Conservation (phyloP, 495 filamentous ascomycete genomes). For the Pseudevernia furfuracea region DNA sequence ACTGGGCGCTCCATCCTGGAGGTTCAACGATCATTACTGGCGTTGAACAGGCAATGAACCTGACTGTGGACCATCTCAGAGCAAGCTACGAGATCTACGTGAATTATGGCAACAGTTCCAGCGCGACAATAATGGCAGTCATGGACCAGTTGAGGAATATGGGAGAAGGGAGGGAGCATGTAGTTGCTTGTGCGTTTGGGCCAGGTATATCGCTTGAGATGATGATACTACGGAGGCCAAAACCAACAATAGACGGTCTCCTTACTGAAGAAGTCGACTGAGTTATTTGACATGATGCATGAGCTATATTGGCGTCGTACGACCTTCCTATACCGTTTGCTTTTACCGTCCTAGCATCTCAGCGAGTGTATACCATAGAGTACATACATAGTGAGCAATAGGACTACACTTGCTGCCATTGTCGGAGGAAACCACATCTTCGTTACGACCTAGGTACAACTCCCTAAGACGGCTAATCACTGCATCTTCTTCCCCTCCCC, state of each 20-base stretch:
- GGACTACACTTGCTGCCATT: neutral
- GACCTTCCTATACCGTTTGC: neutral
- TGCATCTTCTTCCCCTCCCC: slow-evolving; percentile 5
- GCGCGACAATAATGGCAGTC: slow-evolving; percentile 54
- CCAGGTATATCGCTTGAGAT: slow-evolving; percentile 59
- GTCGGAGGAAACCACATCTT: neutral
- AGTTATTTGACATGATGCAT: neutral
- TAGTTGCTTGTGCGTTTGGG: slow-evolving; percentile 59
- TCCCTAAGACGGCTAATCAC: neutral
- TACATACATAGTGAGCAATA: neutral
- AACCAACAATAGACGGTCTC: slow-evolving; percentile 12
- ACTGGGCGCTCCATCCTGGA: slow-evolving; percentile 65
- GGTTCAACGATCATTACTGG: slow-evolving; percentile 56
- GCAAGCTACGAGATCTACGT: slow-evolving; percentile 57
- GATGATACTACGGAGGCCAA: slow-evolving; percentile 46
- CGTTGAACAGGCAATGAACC: slow-evolving; percentile 45
- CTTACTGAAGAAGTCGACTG: slow-evolving; percentile 18
- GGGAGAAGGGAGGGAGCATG: slow-evolving; percentile 44
- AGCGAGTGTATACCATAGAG: slow-evolving; percentile 1
- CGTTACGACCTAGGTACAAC: too few species aligned
- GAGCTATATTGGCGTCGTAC: neutral
- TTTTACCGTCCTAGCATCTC: neutral
- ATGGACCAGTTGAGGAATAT: slow-evolving; percentile 50
- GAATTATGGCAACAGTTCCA: slow-evolving; percentile 54
- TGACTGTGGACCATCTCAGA: slow-evolving; percentile 51